Percentiles rank a stretch among this genome's conserved stretches.
Evolutionary conservation across 1,139 yeast genomes (phyloP).

Genomic region (Pichia terricola): DNA sequence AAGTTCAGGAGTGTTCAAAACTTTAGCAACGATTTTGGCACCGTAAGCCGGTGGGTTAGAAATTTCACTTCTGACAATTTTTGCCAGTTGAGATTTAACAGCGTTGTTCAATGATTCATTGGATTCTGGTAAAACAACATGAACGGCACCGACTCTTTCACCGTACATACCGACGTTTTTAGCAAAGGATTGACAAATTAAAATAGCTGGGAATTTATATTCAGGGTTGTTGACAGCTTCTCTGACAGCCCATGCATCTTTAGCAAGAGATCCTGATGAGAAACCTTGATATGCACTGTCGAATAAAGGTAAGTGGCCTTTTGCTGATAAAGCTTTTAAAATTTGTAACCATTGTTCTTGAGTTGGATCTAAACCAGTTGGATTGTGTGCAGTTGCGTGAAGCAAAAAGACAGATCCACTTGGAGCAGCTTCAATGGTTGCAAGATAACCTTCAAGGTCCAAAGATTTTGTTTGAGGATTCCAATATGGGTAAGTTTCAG

Average conservation of each 20-base stretch:
- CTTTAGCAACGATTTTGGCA: conserved; percentile 78
- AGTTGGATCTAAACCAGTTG: conserved; percentile 93
- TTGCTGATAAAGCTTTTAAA: conserved; percentile 47
- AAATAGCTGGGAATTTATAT: conserved; percentile 35
- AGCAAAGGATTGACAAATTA: conserved; percentile 93
- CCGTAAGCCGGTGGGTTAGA: conserved; percentile 97
- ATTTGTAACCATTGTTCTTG: conserved; percentile 76
- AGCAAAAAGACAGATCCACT: conserved; percentile 70
- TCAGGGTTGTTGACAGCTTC: conserved; percentile 51
- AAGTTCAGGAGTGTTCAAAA: conserved; percentile 57
- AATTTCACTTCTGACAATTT: conserved; percentile 71
- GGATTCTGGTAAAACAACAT: conserved; percentile 45
- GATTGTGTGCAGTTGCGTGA: conserved; percentile 97
- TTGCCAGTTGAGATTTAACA: conserved; percentile 65
- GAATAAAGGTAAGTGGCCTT: conserved; percentile 72
- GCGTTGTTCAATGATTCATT: conserved; percentile 38
- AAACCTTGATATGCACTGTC: conserved; percentile 98
- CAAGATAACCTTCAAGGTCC: conserved; percentile 60
- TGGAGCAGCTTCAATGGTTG: conserved; percentile 62
- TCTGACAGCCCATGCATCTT: conserved; percentile 84
- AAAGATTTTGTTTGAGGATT: conserved; percentile 50
- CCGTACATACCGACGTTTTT: conserved; percentile 97
- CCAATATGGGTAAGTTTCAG: conserved; percentile 72
- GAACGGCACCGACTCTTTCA: conserved; percentile 93
- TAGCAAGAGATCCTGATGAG: conserved; percentile 78